Conservation (phyloP, 1,139 yeast genomes). For the Candida sojae region DNA sequence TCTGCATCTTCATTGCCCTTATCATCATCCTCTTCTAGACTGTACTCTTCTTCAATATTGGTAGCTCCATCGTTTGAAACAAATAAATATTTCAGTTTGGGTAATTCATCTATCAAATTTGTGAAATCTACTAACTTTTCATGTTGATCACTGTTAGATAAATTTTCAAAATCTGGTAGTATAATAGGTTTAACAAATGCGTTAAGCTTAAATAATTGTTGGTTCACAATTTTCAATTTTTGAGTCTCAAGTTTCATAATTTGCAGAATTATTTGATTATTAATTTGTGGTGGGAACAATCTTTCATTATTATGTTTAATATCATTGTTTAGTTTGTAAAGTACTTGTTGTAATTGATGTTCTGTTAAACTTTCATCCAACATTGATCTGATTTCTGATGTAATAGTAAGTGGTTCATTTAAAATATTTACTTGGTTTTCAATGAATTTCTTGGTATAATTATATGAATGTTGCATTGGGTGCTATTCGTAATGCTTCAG, state of each 20-base stretch:
- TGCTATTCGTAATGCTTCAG: not conserved
- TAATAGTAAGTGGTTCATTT: conserved; percentile 24
- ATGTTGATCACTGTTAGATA: conserved; percentile 13
- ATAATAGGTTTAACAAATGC: conserved; percentile 30
- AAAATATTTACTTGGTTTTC: conserved; percentile 28
- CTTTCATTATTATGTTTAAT: conserved; percentile 31
- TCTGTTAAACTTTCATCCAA: conserved; percentile 17
- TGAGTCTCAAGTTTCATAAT: conserved; percentile 34
- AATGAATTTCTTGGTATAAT: conserved; percentile 32
- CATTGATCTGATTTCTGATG: conserved; percentile 16
- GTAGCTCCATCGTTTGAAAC: conserved; percentile 9
- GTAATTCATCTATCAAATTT: conserved; percentile 30
- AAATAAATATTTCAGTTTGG: conserved; percentile 34
- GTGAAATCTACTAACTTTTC: conserved; percentile 21
- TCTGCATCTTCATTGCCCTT: conserved; percentile 7
- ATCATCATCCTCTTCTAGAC: conserved; percentile 7
- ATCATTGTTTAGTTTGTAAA: conserved; percentile 29
- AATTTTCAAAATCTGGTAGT: conserved; percentile 24
- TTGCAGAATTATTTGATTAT: conserved; percentile 39
- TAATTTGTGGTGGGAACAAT: conserved; percentile 30
- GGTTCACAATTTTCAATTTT: conserved; percentile 29
- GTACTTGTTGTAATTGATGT: conserved; percentile 22
- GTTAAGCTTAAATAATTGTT: conserved; percentile 24
- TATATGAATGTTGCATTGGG: conserved; percentile 20
- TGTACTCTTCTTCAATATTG: conserved; percentile 8